phyloP scores from a whole-genome alignment of 805 yeast species.

The Metschnikowia reukaufii region DNA sequence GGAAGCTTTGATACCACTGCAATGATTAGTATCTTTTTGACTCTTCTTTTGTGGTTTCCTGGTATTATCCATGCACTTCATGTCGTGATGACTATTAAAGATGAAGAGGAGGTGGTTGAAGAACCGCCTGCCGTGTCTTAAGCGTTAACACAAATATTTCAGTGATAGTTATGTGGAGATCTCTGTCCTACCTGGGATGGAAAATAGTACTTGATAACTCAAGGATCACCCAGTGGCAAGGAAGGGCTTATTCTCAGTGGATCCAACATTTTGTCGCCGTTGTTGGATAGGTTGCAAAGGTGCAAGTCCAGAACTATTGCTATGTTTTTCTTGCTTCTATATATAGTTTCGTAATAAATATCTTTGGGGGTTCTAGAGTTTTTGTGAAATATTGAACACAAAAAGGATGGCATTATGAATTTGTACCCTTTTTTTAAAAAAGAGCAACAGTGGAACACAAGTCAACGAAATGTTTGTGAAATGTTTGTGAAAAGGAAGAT shows the following conservation, averaged over 20 bases:
- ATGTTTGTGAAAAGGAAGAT: too few species aligned
- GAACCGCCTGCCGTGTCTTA: background rate
- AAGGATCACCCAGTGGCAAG: conserved; percentile 1
- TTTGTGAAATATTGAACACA: too few species aligned
- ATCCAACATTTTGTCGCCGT: conserved; percentile 6
- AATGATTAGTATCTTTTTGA: conserved; percentile 8
- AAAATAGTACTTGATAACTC: conserved; percentile 5
- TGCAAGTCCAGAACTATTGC: conserved; percentile 10
- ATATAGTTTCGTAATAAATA: conserved; percentile 13
- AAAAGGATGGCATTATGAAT: too few species aligned
- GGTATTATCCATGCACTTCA: conserved; percentile 10
- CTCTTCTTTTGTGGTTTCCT: conserved; percentile 12
- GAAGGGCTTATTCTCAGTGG: background rate
- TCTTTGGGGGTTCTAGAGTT: conserved; percentile 11
- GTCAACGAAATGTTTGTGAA: too few species aligned
- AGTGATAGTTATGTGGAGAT: too few species aligned
- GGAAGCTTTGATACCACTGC: conserved; percentile 3
- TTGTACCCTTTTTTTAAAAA: too few species aligned
- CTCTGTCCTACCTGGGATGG: background rate
- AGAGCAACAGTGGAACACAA: too few species aligned
- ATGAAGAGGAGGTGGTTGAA: background rate
- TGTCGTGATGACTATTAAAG: conserved; percentile 1
- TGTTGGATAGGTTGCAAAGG: conserved; percentile 10
- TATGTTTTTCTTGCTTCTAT: conserved; percentile 5
- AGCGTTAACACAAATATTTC: background rate